Conservation (phyloP, 2,329 filamentous ascomycete genomes). For the Penicillium glabrum region DNA sequence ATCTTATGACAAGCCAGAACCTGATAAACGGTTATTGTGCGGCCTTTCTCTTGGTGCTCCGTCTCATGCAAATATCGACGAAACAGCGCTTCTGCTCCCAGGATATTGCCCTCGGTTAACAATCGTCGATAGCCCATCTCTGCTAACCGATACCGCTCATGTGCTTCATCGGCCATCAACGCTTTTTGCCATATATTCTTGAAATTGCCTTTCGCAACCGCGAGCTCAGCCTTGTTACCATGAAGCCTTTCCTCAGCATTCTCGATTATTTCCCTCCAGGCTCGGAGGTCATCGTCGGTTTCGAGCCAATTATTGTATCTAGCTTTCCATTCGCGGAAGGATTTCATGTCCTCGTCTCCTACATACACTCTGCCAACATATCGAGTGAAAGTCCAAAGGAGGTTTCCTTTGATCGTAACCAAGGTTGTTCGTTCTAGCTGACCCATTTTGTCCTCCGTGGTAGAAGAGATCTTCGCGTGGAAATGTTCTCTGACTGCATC, state of each 20-base stretch:
- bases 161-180: conserved; percentile 8
- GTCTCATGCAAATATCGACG: conserved; percentile 12
- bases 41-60: conserved; percentile 6
- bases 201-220: background rate
- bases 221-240: background rate
- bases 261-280: background rate
- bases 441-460: conserved; percentile 6
- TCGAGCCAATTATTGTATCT: conserved; percentile 6
- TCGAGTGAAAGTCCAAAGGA: conserved; percentile 11
- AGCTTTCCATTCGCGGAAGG: conserved; percentile 10
- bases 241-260: background rate
- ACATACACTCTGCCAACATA: conserved; percentile 5
- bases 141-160: conserved; percentile 3
- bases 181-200: conserved; percentile 12
- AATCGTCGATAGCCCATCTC: conserved; percentile 1
- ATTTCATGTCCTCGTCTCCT: conserved; percentile 7
- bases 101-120: conserved; percentile 9
- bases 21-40: conserved; percentile 12
- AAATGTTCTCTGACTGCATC: conserved; percentile 12
- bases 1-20: conserved; percentile 18
- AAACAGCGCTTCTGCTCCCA: conserved; percentile 8
- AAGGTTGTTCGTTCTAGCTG: conserved; percentile 9
- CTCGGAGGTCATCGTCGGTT: conserved; percentile 7
- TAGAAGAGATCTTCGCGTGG: conserved; percentile 3
- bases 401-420: conserved; percentile 11